These are phyloP conservation scores for Chlamydomonas applanata DNA, from an alignment of 139 green algal species.

Conservation along the genomic window DNA sequence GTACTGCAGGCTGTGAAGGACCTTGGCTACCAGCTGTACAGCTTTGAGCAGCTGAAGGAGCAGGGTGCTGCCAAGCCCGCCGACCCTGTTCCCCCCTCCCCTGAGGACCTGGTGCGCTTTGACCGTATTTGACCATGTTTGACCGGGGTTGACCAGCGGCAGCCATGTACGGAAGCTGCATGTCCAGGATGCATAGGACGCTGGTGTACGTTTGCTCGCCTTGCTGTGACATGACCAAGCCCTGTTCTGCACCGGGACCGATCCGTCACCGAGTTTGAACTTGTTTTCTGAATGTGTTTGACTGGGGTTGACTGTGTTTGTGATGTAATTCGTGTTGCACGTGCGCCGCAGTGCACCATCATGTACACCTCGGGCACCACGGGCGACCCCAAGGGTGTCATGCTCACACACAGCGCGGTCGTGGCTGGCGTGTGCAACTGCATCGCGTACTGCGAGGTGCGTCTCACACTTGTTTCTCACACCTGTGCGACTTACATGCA, in stretches of 20 bases:
- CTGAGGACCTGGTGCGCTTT: slow-evolving; percentile 58
- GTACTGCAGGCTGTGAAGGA: slow-evolving; percentile 38
- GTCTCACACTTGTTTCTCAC: background rate
- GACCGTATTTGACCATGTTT: too few species aligned
- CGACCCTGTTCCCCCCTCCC: slow-evolving; percentile 51
- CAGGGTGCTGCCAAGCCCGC: slow-evolving; percentile 51
- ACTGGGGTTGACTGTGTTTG: too few species aligned
- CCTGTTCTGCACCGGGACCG: too few species aligned
- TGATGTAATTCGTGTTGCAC: too few species aligned
- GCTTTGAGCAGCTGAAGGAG: slow-evolving; percentile 61
- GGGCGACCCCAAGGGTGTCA: slow-evolving; percentile 78
- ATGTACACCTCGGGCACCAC: slow-evolving; percentile 46
- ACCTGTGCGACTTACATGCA: too few species aligned
- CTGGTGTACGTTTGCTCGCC: background rate
- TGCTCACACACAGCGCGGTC: slow-evolving; percentile 71
- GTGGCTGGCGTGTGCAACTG: slow-evolving; percentile 48
- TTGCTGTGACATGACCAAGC: background rate
- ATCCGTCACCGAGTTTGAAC: too few species aligned
- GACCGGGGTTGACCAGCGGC: slow-evolving; percentile 59
- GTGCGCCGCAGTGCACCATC: slow-evolving; percentile 6
- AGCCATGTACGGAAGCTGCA: background rate
- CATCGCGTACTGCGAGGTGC: slow-evolving; percentile 20
- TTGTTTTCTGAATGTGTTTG: too few species aligned
- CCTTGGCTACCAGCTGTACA: slow-evolving; percentile 46
- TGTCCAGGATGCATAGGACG: background rate